Conservation (phyloP, 768 basidiomycete species). For the Tricholoma flavovirens region DNA sequence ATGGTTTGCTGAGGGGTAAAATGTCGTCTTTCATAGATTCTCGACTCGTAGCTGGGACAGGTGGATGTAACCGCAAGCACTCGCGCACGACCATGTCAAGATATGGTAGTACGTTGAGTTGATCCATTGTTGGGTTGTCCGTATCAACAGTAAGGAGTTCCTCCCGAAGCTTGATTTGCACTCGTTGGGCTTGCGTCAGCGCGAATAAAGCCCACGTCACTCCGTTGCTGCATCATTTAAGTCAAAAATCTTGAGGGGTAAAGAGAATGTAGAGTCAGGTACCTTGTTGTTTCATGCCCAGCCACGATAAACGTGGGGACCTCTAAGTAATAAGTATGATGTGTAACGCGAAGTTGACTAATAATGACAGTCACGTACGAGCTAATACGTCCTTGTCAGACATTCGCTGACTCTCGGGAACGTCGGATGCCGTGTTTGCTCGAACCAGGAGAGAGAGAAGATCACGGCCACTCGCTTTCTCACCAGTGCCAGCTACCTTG, state of each 20-base stretch:
- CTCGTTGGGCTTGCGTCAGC: constrained; percentile 39
- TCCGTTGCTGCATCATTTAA: constrained; percentile 28
- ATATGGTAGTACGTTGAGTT: constrained; percentile 59
- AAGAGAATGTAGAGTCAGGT: neutral
- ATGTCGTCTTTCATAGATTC: constrained; percentile 48
- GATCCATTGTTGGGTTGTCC: constrained; percentile 63
- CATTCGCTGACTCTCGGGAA: constrained; percentile 11
- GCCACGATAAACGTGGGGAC: constrained; percentile 45
- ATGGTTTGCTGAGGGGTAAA: constrained; percentile 42
- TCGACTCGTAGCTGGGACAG: constrained; percentile 39
- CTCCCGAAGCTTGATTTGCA: constrained; percentile 52
- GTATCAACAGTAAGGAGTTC: constrained; percentile 49
- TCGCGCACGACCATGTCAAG: constrained; percentile 65
- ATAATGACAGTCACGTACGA: constrained; percentile 3
- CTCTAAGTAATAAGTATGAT: constrained; percentile 25
- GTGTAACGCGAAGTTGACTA: neutral
- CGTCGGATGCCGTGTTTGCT: constrained; percentile 48
- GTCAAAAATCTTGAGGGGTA: neutral
- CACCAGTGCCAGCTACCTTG: neutral
- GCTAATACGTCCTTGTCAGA: constrained; percentile 16
- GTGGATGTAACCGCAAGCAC: constrained; percentile 50
- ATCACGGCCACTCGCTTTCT: constrained; percentile 30
- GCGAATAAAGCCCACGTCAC: constrained; percentile 57
- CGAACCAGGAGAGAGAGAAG: constrained; percentile 37
- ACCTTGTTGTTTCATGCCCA: constrained; percentile 45